Base-by-base conservation (phyloP, 2,329 filamentous ascomycete species). In the Lachnellula arida region DNA sequence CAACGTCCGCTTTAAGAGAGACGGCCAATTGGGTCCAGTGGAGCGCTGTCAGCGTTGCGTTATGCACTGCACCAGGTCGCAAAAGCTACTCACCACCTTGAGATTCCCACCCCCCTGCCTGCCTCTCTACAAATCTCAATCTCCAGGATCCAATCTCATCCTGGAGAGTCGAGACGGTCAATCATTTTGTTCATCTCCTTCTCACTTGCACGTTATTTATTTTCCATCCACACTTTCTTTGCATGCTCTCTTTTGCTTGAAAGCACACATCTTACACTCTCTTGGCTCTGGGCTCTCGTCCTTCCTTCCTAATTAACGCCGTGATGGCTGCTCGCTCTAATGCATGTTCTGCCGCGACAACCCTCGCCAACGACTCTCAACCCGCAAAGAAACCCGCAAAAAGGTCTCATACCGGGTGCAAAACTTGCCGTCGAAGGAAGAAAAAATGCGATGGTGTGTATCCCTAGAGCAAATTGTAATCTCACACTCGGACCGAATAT, bases 341-440 rank as follows among this genome's bases (percentile, higher is more conserved):
- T 22, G 19, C 42, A 17, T 14, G 11, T 44, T 17, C 19, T 14
- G 12, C 12, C n/a, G 42, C n/a, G 12, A 11, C 11, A 5, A 3
- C 37, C 15, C 9, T 17, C 12, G 15, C 15, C n/a, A 3, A 40
- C 11, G 42, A 44, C n/a, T 22, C 19, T 15, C 42, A 22, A 23
- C 19, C 2, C 28, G 28, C 17, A 17, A 49, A 46, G 35, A 40
- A 40, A 23, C 4, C 28, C 25, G 34, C 15, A 5, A 48, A 42
- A 15, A 51, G 44, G 37, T 49, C 54, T 5, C 59, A 58, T 15
- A 61, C 60, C 1, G 62, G 62, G 5, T 64, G 75, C 64, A 67
- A 76, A 58, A 81, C 79, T 60, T 82, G 80, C 71, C 77, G 79
- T 51, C 75, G 76, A 64, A 74, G 80, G 59, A 82, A 84, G 76